Evolutionary conservation across 345 rosid species (phyloP).

Genomic region (Salix dunnii): DNA sequence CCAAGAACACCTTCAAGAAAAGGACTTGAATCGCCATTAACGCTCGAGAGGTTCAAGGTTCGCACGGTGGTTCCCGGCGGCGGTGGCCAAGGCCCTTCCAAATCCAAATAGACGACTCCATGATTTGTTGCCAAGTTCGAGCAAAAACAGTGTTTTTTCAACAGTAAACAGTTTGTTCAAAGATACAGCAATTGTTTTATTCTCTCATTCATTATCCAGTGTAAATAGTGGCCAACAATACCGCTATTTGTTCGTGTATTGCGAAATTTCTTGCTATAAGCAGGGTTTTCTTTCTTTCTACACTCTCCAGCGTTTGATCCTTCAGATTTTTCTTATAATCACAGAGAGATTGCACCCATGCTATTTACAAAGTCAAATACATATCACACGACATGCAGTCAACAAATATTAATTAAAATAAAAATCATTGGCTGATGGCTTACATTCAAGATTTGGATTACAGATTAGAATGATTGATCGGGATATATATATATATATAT

Average conservation of each 20-base stretch:
- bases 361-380: too few relatives aligned
- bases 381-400: too few relatives aligned
- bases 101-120: neutral
- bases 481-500: too few relatives aligned
- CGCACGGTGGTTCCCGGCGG: conserved; percentile 22
- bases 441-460: too few relatives aligned
- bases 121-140: neutral
- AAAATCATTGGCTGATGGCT: too few relatives aligned
- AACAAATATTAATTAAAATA: too few relatives aligned
- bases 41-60: conserved; percentile 40
- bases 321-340: too few relatives aligned
- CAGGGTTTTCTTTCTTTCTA: too few relatives aligned
- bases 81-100: conserved; percentile 11
- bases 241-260: neutral
- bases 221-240: neutral
- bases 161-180: neutral
- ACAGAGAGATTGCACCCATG: too few relatives aligned
- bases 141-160: neutral
- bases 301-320: too few relatives aligned
- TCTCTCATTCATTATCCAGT: neutral
- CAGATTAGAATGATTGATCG: too few relatives aligned
- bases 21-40: conserved; percentile 18
- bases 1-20: conserved; percentile 8
- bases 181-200: neutral
- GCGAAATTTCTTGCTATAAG: too few relatives aligned